Percentiles rank a stretch among this genome's conserved stretches.
Evolutionary conservation across 1,284 basidiomycete genomes (phyloP).

Genomic region (Vanrija pseudolonga): DNA sequence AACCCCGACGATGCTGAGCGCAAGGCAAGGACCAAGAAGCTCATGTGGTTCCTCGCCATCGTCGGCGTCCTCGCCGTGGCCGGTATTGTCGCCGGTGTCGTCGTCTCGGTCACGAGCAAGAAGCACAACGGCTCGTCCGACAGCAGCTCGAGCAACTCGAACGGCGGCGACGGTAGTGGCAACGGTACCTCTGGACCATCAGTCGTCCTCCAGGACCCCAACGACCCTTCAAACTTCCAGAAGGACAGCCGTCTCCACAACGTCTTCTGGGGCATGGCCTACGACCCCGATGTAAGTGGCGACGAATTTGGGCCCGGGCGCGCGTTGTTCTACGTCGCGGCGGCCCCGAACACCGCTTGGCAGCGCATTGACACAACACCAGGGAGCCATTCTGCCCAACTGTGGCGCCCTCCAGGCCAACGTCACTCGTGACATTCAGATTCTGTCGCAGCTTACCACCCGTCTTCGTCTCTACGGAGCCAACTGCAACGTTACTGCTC

Average conservation of each 20-base stretch:
- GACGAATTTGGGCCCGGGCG: neutral
- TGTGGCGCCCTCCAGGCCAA: constrained; percentile 50
- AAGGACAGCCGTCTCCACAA: constrained; percentile 62
- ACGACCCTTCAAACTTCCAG: constrained; percentile 62
- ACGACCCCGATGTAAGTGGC: constrained; percentile 59
- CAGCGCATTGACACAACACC: neutral
- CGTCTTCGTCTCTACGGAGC: constrained; percentile 46
- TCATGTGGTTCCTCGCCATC: constrained; percentile 19
- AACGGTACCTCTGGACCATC: neutral
- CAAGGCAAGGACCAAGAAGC: constrained; percentile 15
- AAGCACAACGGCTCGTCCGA: neutral
- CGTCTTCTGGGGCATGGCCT: constrained; percentile 69
- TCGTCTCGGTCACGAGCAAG: constrained; percentile 25
- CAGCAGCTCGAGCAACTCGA: constrained; percentile 3
- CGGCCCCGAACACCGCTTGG: neutral
- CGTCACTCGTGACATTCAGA: constrained; percentile 52
- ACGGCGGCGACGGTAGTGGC: constrained; percentile 4
- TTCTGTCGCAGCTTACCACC: constrained; percentile 47
- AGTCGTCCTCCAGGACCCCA: constrained; percentile 53
- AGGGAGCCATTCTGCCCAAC: constrained; percentile 28
- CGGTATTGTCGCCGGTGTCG: constrained; percentile 24
- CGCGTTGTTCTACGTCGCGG: neutral
- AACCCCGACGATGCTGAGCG: neutral
- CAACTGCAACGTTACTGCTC: constrained; percentile 55
- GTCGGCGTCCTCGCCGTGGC: constrained; percentile 23